A percentile compares a stretch with the other conserved stretches of the same genome.
phyloP scores from a whole-genome alignment of 208 protist genomes.

The Leishmania gerbilli region DNA sequence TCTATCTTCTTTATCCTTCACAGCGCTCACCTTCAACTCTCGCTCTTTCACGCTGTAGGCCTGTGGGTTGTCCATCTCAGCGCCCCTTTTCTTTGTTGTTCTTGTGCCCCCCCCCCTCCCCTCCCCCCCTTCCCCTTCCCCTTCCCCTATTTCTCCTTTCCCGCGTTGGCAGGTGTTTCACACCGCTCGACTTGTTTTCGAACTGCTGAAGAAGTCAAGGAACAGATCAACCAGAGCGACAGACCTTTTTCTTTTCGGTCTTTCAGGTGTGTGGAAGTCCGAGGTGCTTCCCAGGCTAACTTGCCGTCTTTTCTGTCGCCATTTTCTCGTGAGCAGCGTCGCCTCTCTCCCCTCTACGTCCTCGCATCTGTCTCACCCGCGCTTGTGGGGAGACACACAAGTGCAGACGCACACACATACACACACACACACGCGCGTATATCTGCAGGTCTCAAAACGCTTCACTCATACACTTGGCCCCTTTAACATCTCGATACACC shows the following conservation, averaged over 20 bases:
- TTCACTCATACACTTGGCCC: neutral
- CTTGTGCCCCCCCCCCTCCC: neutral
- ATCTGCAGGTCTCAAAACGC: neutral
- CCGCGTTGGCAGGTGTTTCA: neutral
- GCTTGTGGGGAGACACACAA: neutral
- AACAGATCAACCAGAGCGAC: neutral
- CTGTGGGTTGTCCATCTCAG: neutral
- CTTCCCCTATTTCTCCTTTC: neutral
- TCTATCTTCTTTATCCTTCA: neutral
- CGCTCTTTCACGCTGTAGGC: neutral
- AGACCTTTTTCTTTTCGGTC: slow-evolving; percentile 2
- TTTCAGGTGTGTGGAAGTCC: neutral
- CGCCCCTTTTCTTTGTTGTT: neutral
- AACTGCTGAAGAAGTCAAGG: neutral
- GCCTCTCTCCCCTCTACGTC: neutral
- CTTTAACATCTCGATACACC: neutral
- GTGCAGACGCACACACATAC: slow-evolving; percentile 16
- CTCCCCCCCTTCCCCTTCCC: neutral
- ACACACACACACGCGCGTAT: slow-evolving; percentile 6
- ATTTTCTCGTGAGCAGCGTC: neutral
- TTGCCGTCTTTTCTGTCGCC: neutral
- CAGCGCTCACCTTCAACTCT: neutral
- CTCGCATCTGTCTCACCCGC: neutral
- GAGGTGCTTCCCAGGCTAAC: neutral
- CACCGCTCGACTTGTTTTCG: neutral